Percentiles rank a stretch among this genome's conserved stretches.
These are phyloP conservation scores for Pouteria campechiana DNA, from an alignment of 179 eudicot genomes.

Conservation along the genomic window DNA sequence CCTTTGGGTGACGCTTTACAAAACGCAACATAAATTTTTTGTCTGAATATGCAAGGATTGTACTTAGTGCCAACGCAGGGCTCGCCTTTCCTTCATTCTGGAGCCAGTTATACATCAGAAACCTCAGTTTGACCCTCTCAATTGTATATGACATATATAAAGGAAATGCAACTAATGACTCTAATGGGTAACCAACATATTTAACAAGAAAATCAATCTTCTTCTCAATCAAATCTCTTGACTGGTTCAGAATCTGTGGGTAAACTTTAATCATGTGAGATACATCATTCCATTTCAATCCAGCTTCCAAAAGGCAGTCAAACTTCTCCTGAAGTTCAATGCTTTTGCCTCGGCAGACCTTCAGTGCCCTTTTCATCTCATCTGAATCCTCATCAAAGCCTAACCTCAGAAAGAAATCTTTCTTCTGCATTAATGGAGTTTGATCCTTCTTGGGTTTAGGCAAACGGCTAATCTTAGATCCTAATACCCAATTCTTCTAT, in stretches of 20 bases:
- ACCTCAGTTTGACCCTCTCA: conserved; percentile 54
- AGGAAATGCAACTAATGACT: conserved; percentile 39
- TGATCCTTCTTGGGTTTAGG: conserved; percentile 7
- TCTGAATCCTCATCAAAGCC: conserved; percentile 52
- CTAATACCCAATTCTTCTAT: conserved; percentile 44
- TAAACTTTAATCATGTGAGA: conserved; percentile 27
- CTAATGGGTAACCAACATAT: conserved; percentile 43
- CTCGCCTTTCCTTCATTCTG: conserved; percentile 19
- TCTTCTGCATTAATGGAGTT: conserved; percentile 15
- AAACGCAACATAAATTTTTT: conserved; percentile 20
- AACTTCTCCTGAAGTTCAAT: conserved; percentile 62
- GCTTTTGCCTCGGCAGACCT: conserved; percentile 50
- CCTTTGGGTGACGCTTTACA: conserved; percentile 47
- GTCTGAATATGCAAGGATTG: conserved; percentile 38
- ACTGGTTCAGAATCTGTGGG: conserved; percentile 54
- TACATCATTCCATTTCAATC: conserved; percentile 36
- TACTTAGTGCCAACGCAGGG: conserved; percentile 30
- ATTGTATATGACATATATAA: conserved; percentile 26
- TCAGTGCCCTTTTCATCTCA: conserved; percentile 44
- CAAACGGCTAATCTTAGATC: conserved; percentile 21
- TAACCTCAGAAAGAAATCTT: conserved; percentile 43
- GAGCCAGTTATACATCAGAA: conserved; percentile 63
- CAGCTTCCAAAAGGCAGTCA: conserved; percentile 48
- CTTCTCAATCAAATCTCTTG: conserved; percentile 27
- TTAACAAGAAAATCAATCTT: conserved; percentile 50